These are phyloP conservation scores for Fusarium falciforme DNA, from an alignment of 2,329 filamentous ascomycete species.

Conservation along the genomic window DNA sequence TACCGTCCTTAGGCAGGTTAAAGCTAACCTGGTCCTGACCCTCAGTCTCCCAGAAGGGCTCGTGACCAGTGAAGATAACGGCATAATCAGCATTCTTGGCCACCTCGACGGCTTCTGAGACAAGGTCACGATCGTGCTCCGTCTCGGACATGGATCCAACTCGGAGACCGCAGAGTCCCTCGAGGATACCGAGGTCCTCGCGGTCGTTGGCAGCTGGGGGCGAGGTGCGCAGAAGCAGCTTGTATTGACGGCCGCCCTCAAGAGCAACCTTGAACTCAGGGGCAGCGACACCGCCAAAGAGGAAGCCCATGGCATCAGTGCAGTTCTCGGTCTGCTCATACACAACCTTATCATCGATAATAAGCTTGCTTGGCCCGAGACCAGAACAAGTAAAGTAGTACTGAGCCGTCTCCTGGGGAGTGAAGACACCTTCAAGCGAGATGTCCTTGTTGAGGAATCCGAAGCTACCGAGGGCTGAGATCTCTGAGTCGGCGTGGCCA, in stretches of 20 bases:
- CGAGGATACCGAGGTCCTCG: constrained; percentile 47
- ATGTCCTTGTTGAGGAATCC: constrained; percentile 42
- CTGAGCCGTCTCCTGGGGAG: constrained; percentile 42
- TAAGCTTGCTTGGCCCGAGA: constrained; percentile 46
- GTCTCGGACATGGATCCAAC: constrained; percentile 48
- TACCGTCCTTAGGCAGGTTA: constrained; percentile 69
- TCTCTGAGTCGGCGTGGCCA: constrained; percentile 42
- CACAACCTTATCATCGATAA: constrained; percentile 46
- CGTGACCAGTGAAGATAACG: constrained; percentile 66
- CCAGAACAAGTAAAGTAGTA: constrained; percentile 50
- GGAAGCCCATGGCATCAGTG: constrained; percentile 50
- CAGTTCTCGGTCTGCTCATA: constrained; percentile 48
- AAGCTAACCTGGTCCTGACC: constrained; percentile 78
- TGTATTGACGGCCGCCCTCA: constrained; percentile 47
- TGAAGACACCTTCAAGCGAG: constrained; percentile 47
- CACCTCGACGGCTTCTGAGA: constrained; percentile 64
- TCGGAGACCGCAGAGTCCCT: constrained; percentile 47
- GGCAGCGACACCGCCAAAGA: constrained; percentile 46
- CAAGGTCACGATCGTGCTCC: constrained; percentile 51
- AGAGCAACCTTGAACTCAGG: constrained; percentile 47
- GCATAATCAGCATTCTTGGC: constrained; percentile 72
- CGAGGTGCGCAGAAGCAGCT: constrained; percentile 44
- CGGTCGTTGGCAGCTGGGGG: constrained; percentile 41
- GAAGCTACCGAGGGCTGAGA: constrained; percentile 37
- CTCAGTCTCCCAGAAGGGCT: constrained; percentile 62